Evolutionary conservation across 1,139 yeast species (phyloP).

Genomic region (Geotrichum citri-aurantii): DNA sequence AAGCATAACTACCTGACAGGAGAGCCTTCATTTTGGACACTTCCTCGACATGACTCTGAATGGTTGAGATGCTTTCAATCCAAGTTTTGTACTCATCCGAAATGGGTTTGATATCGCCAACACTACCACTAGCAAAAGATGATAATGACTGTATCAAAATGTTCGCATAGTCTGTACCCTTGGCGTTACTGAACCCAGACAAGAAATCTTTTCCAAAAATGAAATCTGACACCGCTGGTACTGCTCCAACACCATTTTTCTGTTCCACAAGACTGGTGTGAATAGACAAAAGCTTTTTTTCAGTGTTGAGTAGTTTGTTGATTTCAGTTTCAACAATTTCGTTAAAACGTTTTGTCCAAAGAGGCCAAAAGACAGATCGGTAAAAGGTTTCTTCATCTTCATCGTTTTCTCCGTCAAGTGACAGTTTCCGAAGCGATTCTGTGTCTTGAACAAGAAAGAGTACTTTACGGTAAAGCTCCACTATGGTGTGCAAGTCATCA

Average conservation of each 20-base stretch:
- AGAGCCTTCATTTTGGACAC: constrained; percentile 13
- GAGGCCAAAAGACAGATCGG: constrained; percentile 19
- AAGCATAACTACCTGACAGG: constrained; percentile 2
- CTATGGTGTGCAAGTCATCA: constrained; percentile 20
- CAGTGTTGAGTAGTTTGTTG: constrained; percentile 10
- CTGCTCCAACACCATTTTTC: background rate
- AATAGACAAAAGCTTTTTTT: constrained; percentile 15
- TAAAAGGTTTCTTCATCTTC: constrained; percentile 18
- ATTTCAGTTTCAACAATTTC: constrained; percentile 13
- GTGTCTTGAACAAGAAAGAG: constrained; percentile 23
- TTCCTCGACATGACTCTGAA: constrained; percentile 15
- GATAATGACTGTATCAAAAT: constrained; percentile 10
- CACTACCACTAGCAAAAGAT: constrained; percentile 14
- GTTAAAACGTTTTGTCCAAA: constrained; percentile 24
- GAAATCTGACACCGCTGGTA: constrained; percentile 4
- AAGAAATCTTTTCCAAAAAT: constrained; percentile 15
- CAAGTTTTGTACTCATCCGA: constrained; percentile 16
- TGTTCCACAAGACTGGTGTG: constrained; percentile 13
- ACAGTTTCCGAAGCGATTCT: constrained; percentile 20
- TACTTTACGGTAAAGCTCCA: constrained; percentile 22
- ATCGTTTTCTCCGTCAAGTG: constrained; percentile 3
- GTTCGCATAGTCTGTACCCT: constrained; percentile 13
- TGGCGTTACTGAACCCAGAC: constrained; percentile 2
- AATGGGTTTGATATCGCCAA: constrained; percentile 15
- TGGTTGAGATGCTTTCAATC: constrained; percentile 13